phyloP scores from a whole-genome alignment of 2,329 filamentous ascomycete species.

The Fonsecaea monophora region DNA sequence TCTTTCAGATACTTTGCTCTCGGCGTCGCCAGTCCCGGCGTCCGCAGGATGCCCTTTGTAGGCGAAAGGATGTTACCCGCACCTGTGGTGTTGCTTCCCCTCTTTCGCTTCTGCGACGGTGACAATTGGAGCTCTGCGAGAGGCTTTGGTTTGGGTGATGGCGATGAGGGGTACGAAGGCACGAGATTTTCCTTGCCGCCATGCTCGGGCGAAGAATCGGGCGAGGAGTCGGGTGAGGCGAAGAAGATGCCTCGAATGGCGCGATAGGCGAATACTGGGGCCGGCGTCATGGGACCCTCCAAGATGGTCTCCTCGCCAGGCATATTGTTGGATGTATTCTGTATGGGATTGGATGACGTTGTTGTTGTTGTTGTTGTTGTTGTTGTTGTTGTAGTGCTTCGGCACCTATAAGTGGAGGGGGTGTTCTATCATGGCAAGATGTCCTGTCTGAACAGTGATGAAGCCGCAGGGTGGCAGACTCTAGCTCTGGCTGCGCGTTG shows the following conservation, averaged over 20 bases:
- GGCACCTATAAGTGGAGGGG: not conserved
- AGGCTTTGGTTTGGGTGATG: slow-evolving; percentile 24
- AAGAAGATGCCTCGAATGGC: slow-evolving; percentile 71
- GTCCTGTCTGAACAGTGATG: not conserved
- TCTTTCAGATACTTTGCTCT: slow-evolving; percentile 66
- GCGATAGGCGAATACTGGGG: slow-evolving; percentile 70
- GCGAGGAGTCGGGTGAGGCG: slow-evolving; percentile 68
- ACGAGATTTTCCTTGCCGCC: slow-evolving; percentile 40
- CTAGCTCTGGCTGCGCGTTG: slow-evolving; percentile 2
- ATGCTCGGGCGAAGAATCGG: slow-evolving; percentile 55
- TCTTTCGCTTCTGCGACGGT: slow-evolving; percentile 40
- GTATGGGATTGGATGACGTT: not conserved
- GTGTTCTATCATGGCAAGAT: not conserved
- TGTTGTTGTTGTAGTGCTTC: not conserved
- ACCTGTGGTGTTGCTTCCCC: slow-evolving; percentile 21
- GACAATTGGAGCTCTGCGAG: slow-evolving; percentile 30
- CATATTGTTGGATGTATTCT: slow-evolving; percentile 19
- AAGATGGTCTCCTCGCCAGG: slow-evolving; percentile 46
- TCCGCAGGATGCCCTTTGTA: slow-evolving; percentile 69
- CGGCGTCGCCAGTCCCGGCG: slow-evolving; percentile 64
- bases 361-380: not conserved
- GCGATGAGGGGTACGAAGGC: slow-evolving; percentile 15
- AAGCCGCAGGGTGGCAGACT: too few species aligned
- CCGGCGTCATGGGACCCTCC: slow-evolving; percentile 69
- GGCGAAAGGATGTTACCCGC: slow-evolving; percentile 50